Evolutionary conservation across 306 rosid genomes (phyloP), one percentile per base, ranked within the genome.

Genomic region (Inga laurina): DNA sequence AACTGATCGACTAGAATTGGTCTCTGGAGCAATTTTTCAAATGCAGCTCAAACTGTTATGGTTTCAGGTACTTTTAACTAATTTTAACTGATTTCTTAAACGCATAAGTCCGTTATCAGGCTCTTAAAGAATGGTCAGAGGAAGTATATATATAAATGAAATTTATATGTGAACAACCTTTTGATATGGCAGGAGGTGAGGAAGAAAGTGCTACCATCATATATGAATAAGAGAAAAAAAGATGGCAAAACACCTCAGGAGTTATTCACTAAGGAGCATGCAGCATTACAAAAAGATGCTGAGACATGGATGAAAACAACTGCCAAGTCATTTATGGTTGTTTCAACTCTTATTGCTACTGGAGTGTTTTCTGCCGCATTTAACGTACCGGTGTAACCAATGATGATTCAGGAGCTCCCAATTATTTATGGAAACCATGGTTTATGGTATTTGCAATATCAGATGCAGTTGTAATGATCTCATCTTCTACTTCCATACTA

Each of bases 241-340:
- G 0, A n/a, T 0, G 65, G 32, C 1, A 0, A 2, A 1, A 57
- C 65, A 0, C 65, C 65, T 21, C 4, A 5, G 0, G 13, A 57
- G 4, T n/a, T 21, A 9, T 57, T 57, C 30, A 21, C 5, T 0
- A 3, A 21, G 30, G 65, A 57, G 4, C 65, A 57, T 1, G 4
- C 2, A 2, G 1, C 2, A 10, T n/a, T 57, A n/a, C 1, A 1
- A 2, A 57, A 8, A 0, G 30, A n/a, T 2, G 32, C 32, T 0
- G 65, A n/a, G 13, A 8, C 13, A 7, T n/a, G 65, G 32, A 57
- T 57, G 14, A 57, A 57, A 0, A 3, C 0, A 9, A n/a, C 13
- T n/a, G 30, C 13, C 6, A n/a, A 57, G 3, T n/a, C 30, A 2
- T 57, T 12, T 2, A n/a, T 57, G 30, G 4, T 57, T 57, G 30